Evolutionary conservation across 2,329 filamentous ascomycete genomes (phyloP).

Genomic region (Fusarium torulosum): DNA sequence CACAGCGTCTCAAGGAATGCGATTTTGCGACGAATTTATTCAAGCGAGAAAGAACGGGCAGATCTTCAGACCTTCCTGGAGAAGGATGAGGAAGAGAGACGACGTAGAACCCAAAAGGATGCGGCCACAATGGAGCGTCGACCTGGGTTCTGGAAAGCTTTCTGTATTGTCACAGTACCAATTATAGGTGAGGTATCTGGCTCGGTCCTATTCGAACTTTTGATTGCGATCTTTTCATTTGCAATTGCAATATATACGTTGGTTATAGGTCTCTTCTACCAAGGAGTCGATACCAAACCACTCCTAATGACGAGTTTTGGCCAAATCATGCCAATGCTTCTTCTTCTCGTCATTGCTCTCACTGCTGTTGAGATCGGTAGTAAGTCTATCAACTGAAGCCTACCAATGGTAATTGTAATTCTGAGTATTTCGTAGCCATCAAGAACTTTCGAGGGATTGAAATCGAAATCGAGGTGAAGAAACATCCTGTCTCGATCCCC

Average conservation of each 20-base stretch:
- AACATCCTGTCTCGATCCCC: slow-evolving; percentile 4
- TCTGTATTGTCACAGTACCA: slow-evolving; percentile 5
- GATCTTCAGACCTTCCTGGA: slow-evolving; percentile 11
- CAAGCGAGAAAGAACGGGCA: neutral
- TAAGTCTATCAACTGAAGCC: slow-evolving; percentile 5
- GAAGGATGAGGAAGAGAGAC: neutral
- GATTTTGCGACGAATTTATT: slow-evolving; percentile 9
- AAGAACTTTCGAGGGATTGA: slow-evolving; percentile 20
- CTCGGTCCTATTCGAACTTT: slow-evolving; percentile 24
- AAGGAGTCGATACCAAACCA: slow-evolving; percentile 2
- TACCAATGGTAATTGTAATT: neutral
- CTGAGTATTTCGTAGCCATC: slow-evolving; percentile 2
- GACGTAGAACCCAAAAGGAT: slow-evolving; percentile 3
- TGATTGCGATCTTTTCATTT: slow-evolving; percentile 9
- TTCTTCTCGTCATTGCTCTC: slow-evolving; percentile 23
- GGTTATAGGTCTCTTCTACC: slow-evolving; percentile 2
- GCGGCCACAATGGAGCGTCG: slow-evolving; percentile 2
- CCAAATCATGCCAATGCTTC: slow-evolving; percentile 37
- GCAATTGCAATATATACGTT: slow-evolving; percentile 20
- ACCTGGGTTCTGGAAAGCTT: slow-evolving; percentile 4
- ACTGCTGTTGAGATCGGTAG: slow-evolving; percentile 32
- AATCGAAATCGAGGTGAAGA: slow-evolving; percentile 19
- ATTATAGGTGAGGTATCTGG: slow-evolving; percentile 16
- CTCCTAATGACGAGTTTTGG: slow-evolving; percentile 7
- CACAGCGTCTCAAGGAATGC: slow-evolving; percentile 4